Evolutionary conservation across 2,329 filamentous ascomycete species (phyloP), one percentile per base, ranked within the genome.

Genomic region (Xylaria digitata): DNA sequence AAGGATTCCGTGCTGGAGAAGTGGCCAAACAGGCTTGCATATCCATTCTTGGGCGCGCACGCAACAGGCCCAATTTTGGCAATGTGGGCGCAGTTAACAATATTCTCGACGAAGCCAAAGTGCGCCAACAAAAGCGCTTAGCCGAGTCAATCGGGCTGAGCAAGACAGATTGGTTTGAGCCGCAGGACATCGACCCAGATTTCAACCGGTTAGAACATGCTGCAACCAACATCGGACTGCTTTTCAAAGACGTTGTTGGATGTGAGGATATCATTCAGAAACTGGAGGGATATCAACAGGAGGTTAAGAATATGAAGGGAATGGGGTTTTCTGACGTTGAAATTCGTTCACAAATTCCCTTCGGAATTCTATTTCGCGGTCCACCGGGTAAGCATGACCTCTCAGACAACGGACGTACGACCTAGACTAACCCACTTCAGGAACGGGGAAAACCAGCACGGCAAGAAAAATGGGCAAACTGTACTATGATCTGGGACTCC

Each of bases 31-130:
- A 77, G 0, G 85, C 86, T 0, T 89, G 86, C 0, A 78, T 89
- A 64, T 87, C 89, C 2, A 80, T 90, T n/a, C 80, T 94, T 0
- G 78, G 79, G 6, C 83, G 89, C 3, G 84, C 86, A 1, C 85
- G 90, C 0, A 90, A 90, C 69, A 82, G 86, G 0, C 85, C 85
- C 0, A 86, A 91, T 68, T 92, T 92, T 74, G 88, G 92, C 0
- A 94, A 95, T 71, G 91, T 87, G 0, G 87, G 90, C 0, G 91
- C 93, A 68, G 86, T 96, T 19, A 90, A 95, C 53, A 91, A 86
- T n/a, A 74, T 93, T 0, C 80, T 92, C 0, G 82, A 87, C 55
- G 75, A 76, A 0, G 86, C 89, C 0, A 91, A 91, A 68, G 74
- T 77, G 4, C 71, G 76, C 1, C 82, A 86, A 67, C 85, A 87